phyloP scores from a whole-genome alignment of 2,329 filamentous ascomycete species.

The Hortaea werneckii region DNA sequence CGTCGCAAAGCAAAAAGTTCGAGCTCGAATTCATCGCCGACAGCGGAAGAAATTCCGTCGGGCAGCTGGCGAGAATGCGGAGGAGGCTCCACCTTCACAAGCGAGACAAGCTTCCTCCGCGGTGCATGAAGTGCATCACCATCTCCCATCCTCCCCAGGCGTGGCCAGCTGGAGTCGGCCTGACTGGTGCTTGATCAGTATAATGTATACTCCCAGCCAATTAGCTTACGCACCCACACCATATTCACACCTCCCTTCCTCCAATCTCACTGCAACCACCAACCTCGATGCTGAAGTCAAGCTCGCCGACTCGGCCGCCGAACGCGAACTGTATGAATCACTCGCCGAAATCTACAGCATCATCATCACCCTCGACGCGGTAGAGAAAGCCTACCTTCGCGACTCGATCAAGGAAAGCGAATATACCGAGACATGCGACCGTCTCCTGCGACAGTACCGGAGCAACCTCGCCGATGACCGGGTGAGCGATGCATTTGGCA shows the following conservation, averaged over 20 bases:
- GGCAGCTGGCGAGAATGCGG: not conserved
- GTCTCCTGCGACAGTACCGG: constrained; percentile 92
- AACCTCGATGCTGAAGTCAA: constrained; percentile 96
- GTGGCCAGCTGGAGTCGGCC: not conserved
- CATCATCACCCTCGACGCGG: constrained; percentile 84
- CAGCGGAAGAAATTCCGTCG: not conserved
- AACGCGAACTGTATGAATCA: constrained; percentile 90
- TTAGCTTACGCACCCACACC: constrained; percentile 82
- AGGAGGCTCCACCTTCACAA: not conserved
- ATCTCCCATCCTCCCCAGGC: not conserved
- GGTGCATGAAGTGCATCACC: not conserved
- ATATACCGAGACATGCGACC: constrained; percentile 92
- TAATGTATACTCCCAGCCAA: constrained; percentile 42
- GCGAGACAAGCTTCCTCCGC: not conserved
- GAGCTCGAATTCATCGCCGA: not conserved
- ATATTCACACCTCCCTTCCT: constrained; percentile 83
- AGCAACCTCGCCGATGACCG: constrained; percentile 83
- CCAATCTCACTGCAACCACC: constrained; percentile 73
- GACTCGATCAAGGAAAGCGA: constrained; percentile 86
- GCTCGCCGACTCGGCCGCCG: constrained; percentile 71
- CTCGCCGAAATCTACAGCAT: constrained; percentile 97
- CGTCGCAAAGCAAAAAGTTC: not conserved
- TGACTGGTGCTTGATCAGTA: not conserved
- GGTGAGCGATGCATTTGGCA: constrained; percentile 78
- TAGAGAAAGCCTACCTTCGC: constrained; percentile 94